phyloP scores from a whole-genome alignment of 148 eudicot genomes.

The Rhododendron williamsianum region DNA sequence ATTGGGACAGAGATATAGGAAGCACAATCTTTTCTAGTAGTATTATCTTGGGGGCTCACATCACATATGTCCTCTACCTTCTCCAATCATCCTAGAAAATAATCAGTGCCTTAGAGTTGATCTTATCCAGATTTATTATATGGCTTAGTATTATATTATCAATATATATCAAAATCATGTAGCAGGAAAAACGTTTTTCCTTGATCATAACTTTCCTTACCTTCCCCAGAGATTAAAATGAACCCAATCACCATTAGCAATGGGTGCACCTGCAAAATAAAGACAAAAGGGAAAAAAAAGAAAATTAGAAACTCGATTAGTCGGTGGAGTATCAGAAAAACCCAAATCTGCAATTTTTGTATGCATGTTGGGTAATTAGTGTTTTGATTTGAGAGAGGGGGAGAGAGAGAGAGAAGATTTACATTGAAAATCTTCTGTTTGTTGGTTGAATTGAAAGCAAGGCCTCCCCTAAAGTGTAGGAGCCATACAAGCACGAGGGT shows the following conservation, averaged over 20 bases:
- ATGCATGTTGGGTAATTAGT: neutral
- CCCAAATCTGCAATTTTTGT: neutral
- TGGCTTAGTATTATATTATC: neutral
- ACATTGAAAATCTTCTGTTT: conserved; percentile 55
- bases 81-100: neutral
- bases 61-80: neutral
- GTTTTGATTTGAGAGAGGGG: no score
- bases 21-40: neutral
- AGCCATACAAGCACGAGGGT: conserved; percentile 53
- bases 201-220: conserved; percentile 18
- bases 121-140: neutral
- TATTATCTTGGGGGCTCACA: neutral
- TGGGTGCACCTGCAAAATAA: conserved; percentile 44
- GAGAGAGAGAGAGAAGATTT: neutral
- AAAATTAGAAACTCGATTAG: neutral
- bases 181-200: neutral
- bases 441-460: conserved; percentile 38
- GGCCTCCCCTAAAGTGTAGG: conserved; percentile 49
- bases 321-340: neutral
- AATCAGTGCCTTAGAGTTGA: neutral
- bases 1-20: no score
- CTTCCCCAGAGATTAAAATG: conserved; percentile 41
- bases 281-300: neutral
- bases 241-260: conserved; percentile 45
- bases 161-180: neutral